These are phyloP conservation scores for Fragaria ananassa DNA, from an alignment of 306 rosid species.

Conservation along the genomic window DNA sequence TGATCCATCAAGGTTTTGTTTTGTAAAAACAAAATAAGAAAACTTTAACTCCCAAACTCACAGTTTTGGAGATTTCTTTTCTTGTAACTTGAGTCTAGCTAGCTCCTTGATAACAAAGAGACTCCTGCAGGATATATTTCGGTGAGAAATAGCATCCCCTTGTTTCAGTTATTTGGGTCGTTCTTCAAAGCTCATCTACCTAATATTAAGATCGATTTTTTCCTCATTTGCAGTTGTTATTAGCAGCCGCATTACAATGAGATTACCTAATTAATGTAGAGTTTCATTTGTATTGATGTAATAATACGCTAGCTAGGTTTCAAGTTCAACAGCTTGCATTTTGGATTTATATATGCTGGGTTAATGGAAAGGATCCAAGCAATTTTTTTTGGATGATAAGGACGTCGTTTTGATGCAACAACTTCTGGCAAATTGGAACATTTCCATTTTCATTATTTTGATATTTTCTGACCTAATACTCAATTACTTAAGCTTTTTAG, in stretches of 20 bases:
- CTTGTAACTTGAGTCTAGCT: constrained; percentile 1
- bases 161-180: not conserved
- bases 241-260: not conserved
- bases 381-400: too few relatives aligned
- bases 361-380: too few relatives aligned
- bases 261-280: too few relatives aligned
- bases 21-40: not conserved
- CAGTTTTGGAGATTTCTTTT: not conserved
- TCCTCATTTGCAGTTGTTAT: not conserved
- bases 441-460: too few relatives aligned
- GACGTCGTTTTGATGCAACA: too few relatives aligned
- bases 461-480: too few relatives aligned
- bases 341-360: not conserved
- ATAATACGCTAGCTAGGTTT: not conserved
- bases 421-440: too few relatives aligned
- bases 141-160: not conserved
- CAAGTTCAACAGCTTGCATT: not conserved
- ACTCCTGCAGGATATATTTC: not conserved
- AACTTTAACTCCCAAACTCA: not conserved
- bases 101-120: not conserved
- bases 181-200: not conserved
- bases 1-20: not conserved
- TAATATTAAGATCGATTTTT: not conserved
- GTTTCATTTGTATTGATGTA: too few relatives aligned
- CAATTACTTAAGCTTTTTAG: too few relatives aligned